Base-by-base conservation (phyloP, 257 asterid genomes). In the Agastache rugosa region DNA sequence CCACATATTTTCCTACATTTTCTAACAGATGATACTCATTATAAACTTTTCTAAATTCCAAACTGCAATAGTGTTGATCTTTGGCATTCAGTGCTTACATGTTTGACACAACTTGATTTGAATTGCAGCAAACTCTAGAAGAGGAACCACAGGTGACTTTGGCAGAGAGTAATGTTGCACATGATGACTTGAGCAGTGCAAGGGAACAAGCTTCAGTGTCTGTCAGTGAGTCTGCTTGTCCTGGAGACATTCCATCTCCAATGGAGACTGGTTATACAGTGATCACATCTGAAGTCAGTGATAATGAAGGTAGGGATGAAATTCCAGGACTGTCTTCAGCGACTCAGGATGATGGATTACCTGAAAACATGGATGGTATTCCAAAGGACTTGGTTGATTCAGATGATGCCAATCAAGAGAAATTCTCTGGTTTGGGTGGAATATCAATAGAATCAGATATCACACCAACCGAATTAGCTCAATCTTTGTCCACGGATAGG, bases 281-380 rank as follows among this genome's bases (percentile, higher is more conserved):
- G 35, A 68, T 79, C 72, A 77, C 78, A 67, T 69, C 86, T 69
- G 93, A 87, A 69, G 78, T 70, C 54, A 77, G 73, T 74, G 92
- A 78, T 59, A 76, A 67, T 59, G 88, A 78, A 76, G 84, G 48
- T 55, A 68, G 77, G 72, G 84, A 82, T 82, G 96, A 83, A 75
- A 95, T 95, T 60, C 99, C 99, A 54, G 97, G 98, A 67, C 87
- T 94, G 63, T 90, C 85, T 80, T 79, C 84, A 66, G 75, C 88
- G 65, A 63, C 80, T 71, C 82, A 63, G 75, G 87, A 71, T 77
- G 89, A 80, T 11, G 81, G 66, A 72, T 51, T 81, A 72, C 80
- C 81, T 80, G 89, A 80, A 80, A 45, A 50, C 48, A 50, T 76
- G 60, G 71, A 78, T 80, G 75, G 69, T 63, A 74, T 69, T 35